These are phyloP conservation scores for Saccharomycopsis sp. DNA, from an alignment of 805 yeast species.

Conservation along the genomic window DNA sequence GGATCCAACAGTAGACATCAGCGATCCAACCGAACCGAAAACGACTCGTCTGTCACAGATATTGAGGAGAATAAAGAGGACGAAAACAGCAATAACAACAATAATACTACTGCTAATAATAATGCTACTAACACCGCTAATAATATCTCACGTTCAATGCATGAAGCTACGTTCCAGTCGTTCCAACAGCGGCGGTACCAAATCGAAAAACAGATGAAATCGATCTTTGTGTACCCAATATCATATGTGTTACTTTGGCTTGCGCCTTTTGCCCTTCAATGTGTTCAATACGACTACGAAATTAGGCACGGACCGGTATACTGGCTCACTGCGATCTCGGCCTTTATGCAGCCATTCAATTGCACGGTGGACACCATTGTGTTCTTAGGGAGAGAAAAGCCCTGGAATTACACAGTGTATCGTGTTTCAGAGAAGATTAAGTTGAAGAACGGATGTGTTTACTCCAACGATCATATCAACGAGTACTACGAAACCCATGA, in stretches of 20 bases:
- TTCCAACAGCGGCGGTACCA: conserved; percentile 57
- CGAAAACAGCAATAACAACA: background rate
- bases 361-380: conserved; percentile 74
- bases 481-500: conserved; percentile 26
- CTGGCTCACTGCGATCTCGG: conserved; percentile 63
- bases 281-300: conserved; percentile 47
- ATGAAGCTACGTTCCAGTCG: conserved; percentile 51
- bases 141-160: conserved; percentile 35
- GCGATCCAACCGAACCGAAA: background rate
- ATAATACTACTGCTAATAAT: background rate
- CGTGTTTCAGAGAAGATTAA: conserved; percentile 9
- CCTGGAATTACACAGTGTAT: conserved; percentile 51
- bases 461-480: conserved; percentile 18
- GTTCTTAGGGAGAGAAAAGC: conserved; percentile 69
- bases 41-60: conserved; percentile 7
- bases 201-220: conserved; percentile 71
- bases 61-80: conserved; percentile 4
- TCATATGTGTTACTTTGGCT: conserved; percentile 79
- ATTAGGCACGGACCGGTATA: conserved; percentile 43
- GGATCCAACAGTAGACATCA: background rate
- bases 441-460: conserved; percentile 7
- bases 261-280: conserved; percentile 65
- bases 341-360: conserved; percentile 73
- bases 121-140: background rate
- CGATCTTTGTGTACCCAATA: conserved; percentile 77